Evolutionary conservation across 306 rosid species (phyloP).

Genomic region (Ceratonia siliqua): DNA sequence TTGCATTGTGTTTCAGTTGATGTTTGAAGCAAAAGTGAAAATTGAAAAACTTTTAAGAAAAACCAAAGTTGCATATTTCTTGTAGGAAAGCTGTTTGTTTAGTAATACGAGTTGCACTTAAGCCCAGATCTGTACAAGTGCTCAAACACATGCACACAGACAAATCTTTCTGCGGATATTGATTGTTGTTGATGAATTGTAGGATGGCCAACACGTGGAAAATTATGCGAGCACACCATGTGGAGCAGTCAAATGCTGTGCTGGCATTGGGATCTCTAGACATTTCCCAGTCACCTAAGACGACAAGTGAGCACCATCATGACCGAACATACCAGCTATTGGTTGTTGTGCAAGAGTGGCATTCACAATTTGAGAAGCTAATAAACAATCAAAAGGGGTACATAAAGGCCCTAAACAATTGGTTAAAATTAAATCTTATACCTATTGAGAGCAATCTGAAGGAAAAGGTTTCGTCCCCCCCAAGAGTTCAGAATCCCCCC

Average conservation of each 20-base stretch:
- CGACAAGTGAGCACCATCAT: conserved; percentile 64
- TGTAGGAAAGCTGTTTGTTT: not conserved
- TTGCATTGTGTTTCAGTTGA: not conserved
- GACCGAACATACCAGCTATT: conserved; percentile 54
- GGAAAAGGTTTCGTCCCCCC: conserved; percentile 71
- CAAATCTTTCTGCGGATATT: not conserved
- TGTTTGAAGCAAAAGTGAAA: too few species aligned
- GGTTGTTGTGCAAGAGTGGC: conserved; percentile 59
- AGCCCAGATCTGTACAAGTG: not conserved
- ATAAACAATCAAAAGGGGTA: conserved; percentile 53
- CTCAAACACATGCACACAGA: not conserved
- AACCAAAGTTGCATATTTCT: too few species aligned
- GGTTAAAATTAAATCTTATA: conserved; percentile 67
- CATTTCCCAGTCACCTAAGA: conserved; percentile 56
- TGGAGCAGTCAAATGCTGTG: conserved; percentile 37
- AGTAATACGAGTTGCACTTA: not conserved
- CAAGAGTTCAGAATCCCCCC: conserved; percentile 52
- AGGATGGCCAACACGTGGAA: conserved; percentile 73
- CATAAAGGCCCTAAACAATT: conserved; percentile 50
- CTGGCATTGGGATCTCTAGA: conserved; percentile 40
- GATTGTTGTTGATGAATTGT: conserved; percentile 24
- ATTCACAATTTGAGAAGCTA: conserved; percentile 50
- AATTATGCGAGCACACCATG: conserved; percentile 49
- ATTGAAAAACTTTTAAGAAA: too few species aligned
- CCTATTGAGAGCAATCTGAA: conserved; percentile 66